Evolutionary conservation across 2,329 filamentous ascomycete genomes (phyloP), one percentile per base, ranked within the genome.

Genomic region (Hymenoscyphus albidus): DNA sequence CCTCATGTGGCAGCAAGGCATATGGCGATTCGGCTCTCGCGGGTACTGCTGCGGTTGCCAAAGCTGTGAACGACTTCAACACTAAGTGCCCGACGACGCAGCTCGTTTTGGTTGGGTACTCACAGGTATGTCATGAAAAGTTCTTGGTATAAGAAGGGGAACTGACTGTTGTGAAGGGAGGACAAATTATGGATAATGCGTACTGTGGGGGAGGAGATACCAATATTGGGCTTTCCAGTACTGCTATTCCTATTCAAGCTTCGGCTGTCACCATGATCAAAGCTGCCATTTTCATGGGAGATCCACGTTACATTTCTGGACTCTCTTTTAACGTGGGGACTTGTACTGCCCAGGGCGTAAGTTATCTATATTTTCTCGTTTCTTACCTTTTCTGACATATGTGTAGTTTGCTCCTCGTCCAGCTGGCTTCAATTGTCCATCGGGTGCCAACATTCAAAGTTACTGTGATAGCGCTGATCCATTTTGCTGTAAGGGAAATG

Each of bases 241-340:
- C 82, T 6, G 78, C 80, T 0, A 74, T 77, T 10, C 74, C 76
- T 44, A 74, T 83, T 51, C 75, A 78, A 9, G 78, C 80, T 4
- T 77, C 77, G 5, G 83, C 84, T 2, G 75, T 86, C 7, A 77
- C 75, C 3, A 81, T 82, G 72, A 82, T 89, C 69, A 87, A 87
- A 75, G 87, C 84, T 0, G 85, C 82, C 14, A 87, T 89, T 69
- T 84, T 88, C 73, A 84, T 88, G 81, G 87, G 87, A 6, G 82
- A 87, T 70, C 88, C 88, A 3, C 80, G 85, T 64, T 83, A 84
- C 70, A 77, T 80, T 7, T 74, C 76, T 5, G 85, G 85, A 1
- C 77, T 85, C 31, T 74, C 85, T 1, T 89, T 86, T 73, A 81
- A 87, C 60, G 83, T 87, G 59, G 86, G 86, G 31, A 88, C 84